Base-by-base conservation (phyloP, 1,284 basidiomycete species). In the Lentinus polychrous region DNA sequence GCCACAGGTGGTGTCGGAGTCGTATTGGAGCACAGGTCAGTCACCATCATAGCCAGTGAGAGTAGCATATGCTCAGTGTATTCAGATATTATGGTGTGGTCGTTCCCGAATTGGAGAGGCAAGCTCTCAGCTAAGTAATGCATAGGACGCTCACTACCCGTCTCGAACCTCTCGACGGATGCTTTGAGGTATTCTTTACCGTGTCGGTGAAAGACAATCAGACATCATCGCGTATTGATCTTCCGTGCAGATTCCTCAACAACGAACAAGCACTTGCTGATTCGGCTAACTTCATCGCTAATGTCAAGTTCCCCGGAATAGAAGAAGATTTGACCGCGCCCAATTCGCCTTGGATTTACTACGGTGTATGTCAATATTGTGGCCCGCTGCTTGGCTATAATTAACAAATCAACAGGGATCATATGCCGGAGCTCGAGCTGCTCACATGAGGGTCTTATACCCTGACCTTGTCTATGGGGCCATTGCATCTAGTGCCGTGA, bases 201-300 rank as follows among this genome's bases (percentile, higher is more conserved):
- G 32, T 17, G 31, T 44, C 32, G 23, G 14, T 15, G n/a, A 7
- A 6, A 20, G 14, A 18, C 37, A 45, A 27, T 55, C 48, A 41
- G n/a, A n/a, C n/a, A n/a, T n/a, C 55, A 48, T 6, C 54, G 33
- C 33, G n/a, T 34, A 34, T 18, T 37, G 14, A 37, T n/a, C 14
- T 18, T 15, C 14, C 5, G 18, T 54, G 49, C 46, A 84, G 86
- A 27, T 94, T 87, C 79, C 73, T 98, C 45, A 91, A 85, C 63
- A 96, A 96, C 54, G 84, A 79, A 18, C 94, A 97, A 65, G 77
- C 92, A 1, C 79, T 91, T 0, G 86, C 91, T n/a, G 95, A 99
- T 69, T 91, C 88, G 42, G 93, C 92, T 1, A 79, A 88, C 64
- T 97, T 98, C 62, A 92, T 97, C 75, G 71, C 76, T 6, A 78